phyloP scores from a whole-genome alignment of 805 yeast species.

The Suhomyces sp. region DNA sequence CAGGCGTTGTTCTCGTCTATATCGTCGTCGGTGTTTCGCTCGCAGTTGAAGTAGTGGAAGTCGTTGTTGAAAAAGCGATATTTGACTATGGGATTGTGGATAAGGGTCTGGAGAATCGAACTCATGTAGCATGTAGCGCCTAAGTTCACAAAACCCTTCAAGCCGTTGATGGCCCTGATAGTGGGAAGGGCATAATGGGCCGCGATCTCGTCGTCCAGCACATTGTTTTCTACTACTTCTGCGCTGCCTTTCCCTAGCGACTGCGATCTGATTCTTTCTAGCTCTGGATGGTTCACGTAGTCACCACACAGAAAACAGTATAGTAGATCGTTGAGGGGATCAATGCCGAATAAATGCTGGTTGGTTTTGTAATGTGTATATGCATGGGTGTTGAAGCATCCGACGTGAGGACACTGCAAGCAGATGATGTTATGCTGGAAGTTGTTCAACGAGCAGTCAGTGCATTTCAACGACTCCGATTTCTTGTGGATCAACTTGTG shows the following conservation, averaged over 20 bases:
- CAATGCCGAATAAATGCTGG: constrained; percentile 48
- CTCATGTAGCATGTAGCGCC: constrained; percentile 98
- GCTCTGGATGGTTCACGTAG: constrained; percentile 58
- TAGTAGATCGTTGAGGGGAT: constrained; percentile 62
- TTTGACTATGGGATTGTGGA: constrained; percentile 87
- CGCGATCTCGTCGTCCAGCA: neutral
- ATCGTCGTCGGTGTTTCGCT: constrained; percentile 25
- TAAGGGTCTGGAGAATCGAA: constrained; percentile 79
- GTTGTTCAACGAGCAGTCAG: constrained; percentile 44
- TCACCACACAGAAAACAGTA: constrained; percentile 79
- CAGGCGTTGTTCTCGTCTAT: constrained; percentile 47
- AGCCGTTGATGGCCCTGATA: constrained; percentile 64
- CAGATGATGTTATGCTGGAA: constrained; percentile 56
- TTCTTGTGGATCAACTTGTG: constrained; percentile 39
- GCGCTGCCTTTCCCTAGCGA: neutral
- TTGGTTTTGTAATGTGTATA: constrained; percentile 29
- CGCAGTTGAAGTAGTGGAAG: constrained; percentile 57
- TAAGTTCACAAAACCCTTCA: constrained; percentile 86
- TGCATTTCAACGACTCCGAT: constrained; percentile 47
- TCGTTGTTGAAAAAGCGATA: constrained; percentile 71
- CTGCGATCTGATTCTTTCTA: constrained; percentile 48
- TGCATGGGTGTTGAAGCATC: constrained; percentile 54
- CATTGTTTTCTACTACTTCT: neutral
- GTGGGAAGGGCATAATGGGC: constrained; percentile 36
- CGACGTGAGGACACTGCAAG: constrained; percentile 73